Evolutionary conservation across 768 basidiomycete genomes (phyloP).

Genomic region (Botryobasidium botryosum): DNA sequence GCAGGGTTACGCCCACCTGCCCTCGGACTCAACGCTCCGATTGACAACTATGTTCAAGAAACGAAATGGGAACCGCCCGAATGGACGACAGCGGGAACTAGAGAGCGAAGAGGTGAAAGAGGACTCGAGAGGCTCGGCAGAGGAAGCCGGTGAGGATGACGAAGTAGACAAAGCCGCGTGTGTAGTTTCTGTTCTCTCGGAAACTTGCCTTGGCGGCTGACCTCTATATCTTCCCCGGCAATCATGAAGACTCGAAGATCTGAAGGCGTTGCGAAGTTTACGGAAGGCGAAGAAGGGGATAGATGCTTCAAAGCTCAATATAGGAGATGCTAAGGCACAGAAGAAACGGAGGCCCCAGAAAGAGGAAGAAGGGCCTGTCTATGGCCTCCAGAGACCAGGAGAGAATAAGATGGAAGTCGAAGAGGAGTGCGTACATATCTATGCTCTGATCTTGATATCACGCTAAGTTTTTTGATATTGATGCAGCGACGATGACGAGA

Average conservation of each 20-base stretch:
- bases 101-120: slow-evolving; percentile 10
- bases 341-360: slow-evolving; percentile 49
- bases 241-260: slow-evolving; percentile 49
- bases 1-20: neutral
- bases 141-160: neutral
- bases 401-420: slow-evolving; percentile 25
- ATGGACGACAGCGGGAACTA: too few species aligned
- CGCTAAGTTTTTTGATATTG: neutral
- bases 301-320: slow-evolving; percentile 65
- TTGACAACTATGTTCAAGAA: slow-evolving; percentile 12
- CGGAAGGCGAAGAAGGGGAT: slow-evolving; percentile 64
- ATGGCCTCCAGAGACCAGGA: slow-evolving; percentile 20
- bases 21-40: neutral
- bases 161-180: slow-evolving; percentile 7
- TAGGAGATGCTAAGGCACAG: slow-evolving; percentile 54
- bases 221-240: neutral
- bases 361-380: slow-evolving; percentile 16
- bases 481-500: slow-evolving; percentile 35
- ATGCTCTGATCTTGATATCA: slow-evolving; percentile 6
- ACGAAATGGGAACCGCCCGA: slow-evolving; percentile 8
- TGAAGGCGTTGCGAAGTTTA: slow-evolving; percentile 70
- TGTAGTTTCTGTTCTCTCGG: neutral
- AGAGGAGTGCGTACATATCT: slow-evolving; percentile 43
- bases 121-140: neutral
- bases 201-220: neutral